Base-by-base conservation (phyloP, 345 rosid genomes). In the Clarkia xantiana region DNA sequence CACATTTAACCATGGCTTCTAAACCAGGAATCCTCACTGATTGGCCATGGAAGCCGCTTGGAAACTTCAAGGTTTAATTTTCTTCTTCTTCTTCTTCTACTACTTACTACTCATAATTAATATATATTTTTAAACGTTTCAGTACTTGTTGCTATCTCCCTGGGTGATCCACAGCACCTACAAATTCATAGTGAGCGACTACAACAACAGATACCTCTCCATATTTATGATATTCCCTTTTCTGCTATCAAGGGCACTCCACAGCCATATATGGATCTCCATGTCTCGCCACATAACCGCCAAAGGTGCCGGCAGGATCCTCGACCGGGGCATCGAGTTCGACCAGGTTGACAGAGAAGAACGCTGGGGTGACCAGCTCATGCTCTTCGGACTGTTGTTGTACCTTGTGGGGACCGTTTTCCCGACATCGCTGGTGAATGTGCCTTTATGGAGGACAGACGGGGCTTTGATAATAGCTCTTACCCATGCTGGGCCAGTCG, bases 341-440 rank as follows among this genome's bases (percentile, higher is more conserved):
- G 89, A 82, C 0, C 94, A 86, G 60, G 81, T 86, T 4, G 96
- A 82, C 55, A 49, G 87, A 19, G 90, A 87, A 62, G 66, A 59
- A 14, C 56, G 65, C 47, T 78, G 86, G 94, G 94, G 80, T 50
- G 86, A 84, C 66, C 91, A 84, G 49, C 81, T 84, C 29, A 0
- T 84, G 44, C 60, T 88, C 55, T 72, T 59, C 19, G 88, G 79
- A 38, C 9, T 79, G 43, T 14, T 88, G 9, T 54, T 76, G 38
- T 79, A 81, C 68, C 1, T 54, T 0, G 67, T 51, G 0, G 3
- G 3, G 40, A 19, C 0, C 34, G 11, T 36, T 4, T 0, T 77
- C 16, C 62, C 71, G 0, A 65, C 59, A 7, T 4, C 9, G 72
- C 56, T 1, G 45, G 63, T 14, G 57, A 70, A 20, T n/a, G 8